Base-by-base conservation (phyloP, 78 protist species). In the Polysphondylium violaceum region DNA sequence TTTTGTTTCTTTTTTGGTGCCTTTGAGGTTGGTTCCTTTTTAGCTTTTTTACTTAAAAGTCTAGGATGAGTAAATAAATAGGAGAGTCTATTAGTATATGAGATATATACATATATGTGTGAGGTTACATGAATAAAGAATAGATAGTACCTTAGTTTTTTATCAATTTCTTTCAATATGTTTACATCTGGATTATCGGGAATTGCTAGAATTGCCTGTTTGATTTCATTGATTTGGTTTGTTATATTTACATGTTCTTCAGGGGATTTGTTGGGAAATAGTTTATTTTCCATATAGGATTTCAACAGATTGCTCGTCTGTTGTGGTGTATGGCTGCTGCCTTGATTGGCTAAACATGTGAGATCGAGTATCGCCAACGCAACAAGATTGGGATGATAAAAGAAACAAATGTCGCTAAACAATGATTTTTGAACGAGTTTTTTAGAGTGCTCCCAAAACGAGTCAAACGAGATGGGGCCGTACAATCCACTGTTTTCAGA, bases 81-180 rank as follows among this genome's bases (percentile, higher is more conserved):
- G 0, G 3, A 61, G 1, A 23, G 63, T 63, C 23, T n/a, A n/a
- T n/a, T n/a, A n/a, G 17, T 53, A 41, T n/a, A 25, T 21, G 4
- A 74, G 16, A 23, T 14, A 36, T 31, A 17, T 2, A 40, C 0
- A 74, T 40, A 14, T 14, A 6, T 43, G 53, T 5, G 0, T 38
- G n/a, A n/a, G n/a, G n/a, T n/a, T n/a, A n/a, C n/a, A n/a, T n/a
- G n/a, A n/a, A n/a, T n/a, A n/a, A n/a, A n/a, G n/a, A n/a, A n/a
- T n/a, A n/a, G n/a, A n/a, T n/a, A n/a, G n/a, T 64, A 77, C 73
- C 67, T 55, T 69, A 83, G 44, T 41, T 83, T 83, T 67, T 55
- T 69, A 69, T 83, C 91, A 36, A 83, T 59, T 4, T n/a, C 27
- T 16, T 40, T 67, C 12, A 83, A 77, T 27, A 33, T 9, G n/a